phyloP scores from a whole-genome alignment of 345 rosid species.

The Salix brachista region DNA sequence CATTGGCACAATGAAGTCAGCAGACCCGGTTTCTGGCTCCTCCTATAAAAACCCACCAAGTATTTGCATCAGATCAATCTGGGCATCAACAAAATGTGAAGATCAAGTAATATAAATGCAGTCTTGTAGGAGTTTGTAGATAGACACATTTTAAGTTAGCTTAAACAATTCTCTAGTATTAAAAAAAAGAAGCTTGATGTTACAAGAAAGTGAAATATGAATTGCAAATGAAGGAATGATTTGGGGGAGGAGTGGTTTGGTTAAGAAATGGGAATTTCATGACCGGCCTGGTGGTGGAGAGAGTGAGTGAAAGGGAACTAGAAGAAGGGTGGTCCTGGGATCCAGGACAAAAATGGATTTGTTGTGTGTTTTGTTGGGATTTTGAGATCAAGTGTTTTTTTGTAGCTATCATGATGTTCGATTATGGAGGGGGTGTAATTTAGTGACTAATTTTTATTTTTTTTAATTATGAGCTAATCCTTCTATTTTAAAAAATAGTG shows the following conservation, averaged over 20 bases:
- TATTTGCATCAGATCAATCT: background rate
- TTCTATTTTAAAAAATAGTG: background rate
- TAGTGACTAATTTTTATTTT: background rate
- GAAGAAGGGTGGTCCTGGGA: background rate
- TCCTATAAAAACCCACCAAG: slow-evolving; percentile 10
- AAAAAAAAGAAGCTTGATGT: background rate
- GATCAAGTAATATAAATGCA: background rate
- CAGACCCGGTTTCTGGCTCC: slow-evolving; percentile 11
- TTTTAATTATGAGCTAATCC: background rate
- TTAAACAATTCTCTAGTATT: background rate
- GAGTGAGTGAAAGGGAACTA: background rate
- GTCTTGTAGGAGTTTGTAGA: background rate
- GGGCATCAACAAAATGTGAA: background rate
- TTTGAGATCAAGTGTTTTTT: background rate
- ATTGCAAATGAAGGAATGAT: slow-evolving; percentile 2
- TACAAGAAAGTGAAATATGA: slow-evolving; percentile 22
- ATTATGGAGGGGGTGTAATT: background rate
- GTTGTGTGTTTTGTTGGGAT: background rate
- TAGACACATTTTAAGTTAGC: background rate
- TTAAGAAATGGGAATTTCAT: slow-evolving; percentile 19
- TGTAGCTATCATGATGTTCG: background rate
- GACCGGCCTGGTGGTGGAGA: background rate
- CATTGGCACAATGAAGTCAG: slow-evolving; percentile 32
- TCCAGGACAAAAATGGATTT: background rate
- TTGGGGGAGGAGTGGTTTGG: slow-evolving; percentile 1